Evolutionary conservation across 2,329 filamentous ascomycete species (phyloP).

Genomic region (Seiridium cupressi): DNA sequence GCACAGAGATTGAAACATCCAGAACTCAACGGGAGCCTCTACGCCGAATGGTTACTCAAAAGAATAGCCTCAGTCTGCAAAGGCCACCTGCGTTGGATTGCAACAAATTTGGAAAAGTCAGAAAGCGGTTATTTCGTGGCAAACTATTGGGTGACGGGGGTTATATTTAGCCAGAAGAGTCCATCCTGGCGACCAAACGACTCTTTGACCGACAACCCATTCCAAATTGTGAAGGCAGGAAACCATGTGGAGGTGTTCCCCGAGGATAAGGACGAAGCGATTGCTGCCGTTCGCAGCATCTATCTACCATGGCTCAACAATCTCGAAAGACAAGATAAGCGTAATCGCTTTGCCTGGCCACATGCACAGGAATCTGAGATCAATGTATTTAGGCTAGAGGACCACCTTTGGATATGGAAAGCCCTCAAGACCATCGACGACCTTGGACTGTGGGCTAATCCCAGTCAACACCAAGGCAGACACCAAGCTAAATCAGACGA

Average conservation of each 20-base stretch:
- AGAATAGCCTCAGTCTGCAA: neutral
- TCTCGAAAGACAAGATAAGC: neutral
- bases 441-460: neutral
- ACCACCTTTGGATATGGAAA: conserved; percentile 16
- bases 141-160: conserved; percentile 11
- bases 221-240: conserved; percentile 7
- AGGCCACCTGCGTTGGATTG: neutral
- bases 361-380: conserved; percentile 1
- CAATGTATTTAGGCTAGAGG: conserved; percentile 11
- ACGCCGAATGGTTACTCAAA: neutral
- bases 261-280: neutral
- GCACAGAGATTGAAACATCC: neutral
- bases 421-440: conserved; percentile 10
- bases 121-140: neutral
- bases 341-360: conserved; percentile 10
- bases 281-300: neutral
- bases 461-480: neutral
- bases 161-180: neutral
- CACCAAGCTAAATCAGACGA: too few relatives aligned
- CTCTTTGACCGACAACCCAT: conserved; percentile 6
- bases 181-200: conserved; percentile 2
- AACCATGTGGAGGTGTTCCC: neutral
- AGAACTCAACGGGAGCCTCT: neutral
- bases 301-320: neutral
- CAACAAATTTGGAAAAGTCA: neutral